Evolutionary conservation across 1,284 basidiomycete species (phyloP).

Genomic region (Cutaneotrichosporon dermatis): DNA sequence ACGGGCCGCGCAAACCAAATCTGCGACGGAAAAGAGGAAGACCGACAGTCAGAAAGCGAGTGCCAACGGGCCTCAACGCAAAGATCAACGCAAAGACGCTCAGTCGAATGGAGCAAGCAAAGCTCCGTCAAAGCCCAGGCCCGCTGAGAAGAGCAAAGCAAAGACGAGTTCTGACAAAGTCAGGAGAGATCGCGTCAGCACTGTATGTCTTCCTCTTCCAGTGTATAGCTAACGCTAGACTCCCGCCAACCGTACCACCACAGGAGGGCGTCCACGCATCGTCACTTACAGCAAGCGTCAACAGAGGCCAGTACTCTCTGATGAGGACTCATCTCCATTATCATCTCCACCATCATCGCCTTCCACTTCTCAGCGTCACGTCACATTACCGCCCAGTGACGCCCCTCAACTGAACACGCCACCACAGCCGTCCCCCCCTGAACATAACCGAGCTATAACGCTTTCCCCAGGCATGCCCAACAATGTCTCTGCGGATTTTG

Average conservation of each 20-base stretch:
- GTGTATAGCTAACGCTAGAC: too few relatives aligned
- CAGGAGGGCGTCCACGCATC: neutral
- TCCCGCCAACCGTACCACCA: too few relatives aligned
- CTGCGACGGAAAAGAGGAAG: neutral
- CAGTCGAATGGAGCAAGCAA: too few relatives aligned
- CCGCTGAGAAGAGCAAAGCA: too few relatives aligned
- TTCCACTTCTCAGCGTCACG: neutral
- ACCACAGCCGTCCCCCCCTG: neutral
- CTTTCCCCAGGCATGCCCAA: too few relatives aligned
- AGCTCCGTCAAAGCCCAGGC: too few relatives aligned
- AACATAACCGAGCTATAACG: too few relatives aligned
- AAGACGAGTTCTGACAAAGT: too few relatives aligned
- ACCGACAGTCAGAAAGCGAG: neutral
- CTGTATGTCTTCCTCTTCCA: too few relatives aligned
- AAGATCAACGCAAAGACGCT: too few relatives aligned
- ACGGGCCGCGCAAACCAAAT: neutral
- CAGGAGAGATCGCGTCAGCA: too few relatives aligned
- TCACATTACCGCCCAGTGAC: neutral
- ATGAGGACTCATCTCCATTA: constrained; percentile 6
- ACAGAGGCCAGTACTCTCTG: neutral
- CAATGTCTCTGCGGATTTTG: neutral
- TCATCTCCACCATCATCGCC: constrained; percentile 12
- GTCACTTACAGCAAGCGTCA: constrained; percentile 14
- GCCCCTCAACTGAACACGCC: neutral
- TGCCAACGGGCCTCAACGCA: neutral